A percentile compares a stretch with the other conserved stretches of the same genome.
Evolutionary conservation across 164 flowering plant genomes (phyloP).

Genomic region (Saururus chinensis): DNA sequence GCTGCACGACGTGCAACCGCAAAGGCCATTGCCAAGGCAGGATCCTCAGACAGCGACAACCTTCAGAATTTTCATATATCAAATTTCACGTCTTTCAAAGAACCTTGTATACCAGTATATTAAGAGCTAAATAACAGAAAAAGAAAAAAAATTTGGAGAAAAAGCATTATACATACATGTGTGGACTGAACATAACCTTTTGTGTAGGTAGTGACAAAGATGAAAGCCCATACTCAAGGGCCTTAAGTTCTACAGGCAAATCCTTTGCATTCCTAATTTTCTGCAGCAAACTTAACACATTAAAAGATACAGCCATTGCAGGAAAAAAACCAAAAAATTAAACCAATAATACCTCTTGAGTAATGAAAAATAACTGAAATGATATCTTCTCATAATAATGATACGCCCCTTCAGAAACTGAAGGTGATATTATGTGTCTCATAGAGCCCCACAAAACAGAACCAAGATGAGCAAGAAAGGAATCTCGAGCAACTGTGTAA

Average conservation of each 20-base stretch:
- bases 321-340: not conserved
- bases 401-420: constrained; percentile 79
- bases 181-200: constrained; percentile 47
- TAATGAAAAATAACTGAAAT: constrained; percentile 80
- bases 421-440: constrained; percentile 90
- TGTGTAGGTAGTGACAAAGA: constrained; percentile 77
- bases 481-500: constrained; percentile 93
- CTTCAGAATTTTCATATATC: constrained; percentile 21
- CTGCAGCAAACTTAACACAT: constrained; percentile 34
- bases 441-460: constrained; percentile 88
- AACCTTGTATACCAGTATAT: not conserved
- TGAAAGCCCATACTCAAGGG: constrained; percentile 72
- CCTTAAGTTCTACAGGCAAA: constrained; percentile 70
- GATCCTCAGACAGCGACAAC: constrained; percentile 89
- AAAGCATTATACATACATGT: constrained; percentile 40
- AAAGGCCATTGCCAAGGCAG: constrained; percentile 99
- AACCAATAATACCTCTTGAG: constrained; percentile 62
- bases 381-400: constrained; percentile 87
- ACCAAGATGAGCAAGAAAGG: constrained; percentile 92
- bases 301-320: not conserved
- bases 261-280: constrained; percentile 29
- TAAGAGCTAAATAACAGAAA: not conserved
- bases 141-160: not conserved
- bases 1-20: constrained; percentile 92
- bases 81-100: too few relatives aligned